Evolutionary conservation across 2,329 filamentous ascomycete genomes (phyloP).

Genomic region (Beauveria rudraprayagi): DNA sequence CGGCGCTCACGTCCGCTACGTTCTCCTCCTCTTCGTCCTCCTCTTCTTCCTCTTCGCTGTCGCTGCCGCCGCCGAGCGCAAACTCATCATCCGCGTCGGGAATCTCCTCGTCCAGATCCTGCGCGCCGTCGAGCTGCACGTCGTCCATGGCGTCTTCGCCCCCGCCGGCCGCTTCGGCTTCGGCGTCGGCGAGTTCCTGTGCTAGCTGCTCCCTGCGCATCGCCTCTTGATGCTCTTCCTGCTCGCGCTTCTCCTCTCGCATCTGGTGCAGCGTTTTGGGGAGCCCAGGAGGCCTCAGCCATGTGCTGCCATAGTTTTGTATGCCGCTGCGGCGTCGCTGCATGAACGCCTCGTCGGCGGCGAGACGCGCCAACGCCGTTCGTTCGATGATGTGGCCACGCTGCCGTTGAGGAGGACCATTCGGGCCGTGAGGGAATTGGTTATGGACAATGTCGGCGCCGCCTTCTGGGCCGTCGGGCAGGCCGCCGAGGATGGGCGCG

Average conservation of each 20-base stretch:
- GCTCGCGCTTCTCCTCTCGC: conserved; percentile 81
- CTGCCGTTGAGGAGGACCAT: conserved; percentile 11
- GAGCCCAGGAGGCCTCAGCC: conserved; percentile 85
- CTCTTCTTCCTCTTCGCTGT: conserved; percentile 32
- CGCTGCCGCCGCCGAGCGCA: conserved; percentile 40
- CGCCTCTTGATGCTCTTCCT: conserved; percentile 74
- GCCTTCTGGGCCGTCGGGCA: conserved; percentile 25
- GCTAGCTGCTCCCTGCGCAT: conserved; percentile 62
- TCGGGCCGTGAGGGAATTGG: conserved; percentile 16
- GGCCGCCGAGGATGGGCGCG: conserved; percentile 32
- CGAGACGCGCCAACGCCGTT: conserved; percentile 59
- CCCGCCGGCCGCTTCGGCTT: conserved; percentile 36
- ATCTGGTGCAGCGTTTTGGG: conserved; percentile 84
- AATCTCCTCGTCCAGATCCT: conserved; percentile 66
- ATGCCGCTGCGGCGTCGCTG: conserved; percentile 73
- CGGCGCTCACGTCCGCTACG: conserved; percentile 22
- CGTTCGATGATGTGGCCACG: conserved; percentile 42
- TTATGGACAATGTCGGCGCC: conserved; percentile 18
- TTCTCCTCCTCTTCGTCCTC: conserved; percentile 35
- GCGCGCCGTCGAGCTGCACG: conserved; percentile 45
- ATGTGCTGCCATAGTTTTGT: conserved; percentile 76
- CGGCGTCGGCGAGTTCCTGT: conserved; percentile 66
- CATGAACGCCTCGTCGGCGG: conserved; percentile 68
- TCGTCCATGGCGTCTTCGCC: conserved; percentile 36
- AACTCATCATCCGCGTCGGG: conserved; percentile 56